Evolutionary conservation across 208 protist genomes (phyloP).

Genomic region (Acanthamoeba triangularis): DNA sequence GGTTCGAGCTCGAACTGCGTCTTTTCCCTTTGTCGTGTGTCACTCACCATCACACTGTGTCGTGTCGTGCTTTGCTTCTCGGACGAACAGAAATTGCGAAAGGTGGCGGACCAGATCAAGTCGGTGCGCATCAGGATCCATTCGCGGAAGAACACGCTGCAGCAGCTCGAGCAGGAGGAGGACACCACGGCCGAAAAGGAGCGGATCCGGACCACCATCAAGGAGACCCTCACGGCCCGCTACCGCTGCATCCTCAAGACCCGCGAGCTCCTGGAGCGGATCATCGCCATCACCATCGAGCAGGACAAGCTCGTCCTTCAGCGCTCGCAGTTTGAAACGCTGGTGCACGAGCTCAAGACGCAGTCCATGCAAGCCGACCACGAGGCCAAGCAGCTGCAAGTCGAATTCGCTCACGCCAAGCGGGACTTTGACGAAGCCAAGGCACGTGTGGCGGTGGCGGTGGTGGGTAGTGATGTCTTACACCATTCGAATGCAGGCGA

Average conservation of each 20-base stretch:
- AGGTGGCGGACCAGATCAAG: constrained; percentile 54
- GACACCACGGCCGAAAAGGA: constrained; percentile 33
- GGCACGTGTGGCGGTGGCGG: too few relatives aligned
- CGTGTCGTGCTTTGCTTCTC: too few relatives aligned
- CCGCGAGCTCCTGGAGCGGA: constrained; percentile 43
- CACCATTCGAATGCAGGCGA: neutral
- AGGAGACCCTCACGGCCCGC: neutral
- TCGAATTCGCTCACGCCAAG: neutral
- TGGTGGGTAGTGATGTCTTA: too few relatives aligned
- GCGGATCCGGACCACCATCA: constrained; percentile 58
- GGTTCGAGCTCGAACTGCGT: neutral
- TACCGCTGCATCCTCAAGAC: constrained; percentile 54
- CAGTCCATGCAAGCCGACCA: constrained; percentile 62
- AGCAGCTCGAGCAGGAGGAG: constrained; percentile 70
- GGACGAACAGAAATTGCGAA: constrained; percentile 2
- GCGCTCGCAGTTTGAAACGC: constrained; percentile 37
- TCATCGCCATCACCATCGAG: constrained; percentile 36
- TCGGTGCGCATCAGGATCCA: neutral
- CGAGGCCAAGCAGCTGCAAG: neutral
- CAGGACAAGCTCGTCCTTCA: constrained; percentile 66
- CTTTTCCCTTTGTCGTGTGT: neutral
- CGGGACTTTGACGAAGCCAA: neutral
- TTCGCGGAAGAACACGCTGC: constrained; percentile 27
- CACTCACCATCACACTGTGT: neutral
- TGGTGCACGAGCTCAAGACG: constrained; percentile 45